Percentiles rank a stretch among this genome's conserved stretches.
Conservation (phyloP, 2,329 filamentous ascomycete genomes). For the Apiospora sp. region DNA sequence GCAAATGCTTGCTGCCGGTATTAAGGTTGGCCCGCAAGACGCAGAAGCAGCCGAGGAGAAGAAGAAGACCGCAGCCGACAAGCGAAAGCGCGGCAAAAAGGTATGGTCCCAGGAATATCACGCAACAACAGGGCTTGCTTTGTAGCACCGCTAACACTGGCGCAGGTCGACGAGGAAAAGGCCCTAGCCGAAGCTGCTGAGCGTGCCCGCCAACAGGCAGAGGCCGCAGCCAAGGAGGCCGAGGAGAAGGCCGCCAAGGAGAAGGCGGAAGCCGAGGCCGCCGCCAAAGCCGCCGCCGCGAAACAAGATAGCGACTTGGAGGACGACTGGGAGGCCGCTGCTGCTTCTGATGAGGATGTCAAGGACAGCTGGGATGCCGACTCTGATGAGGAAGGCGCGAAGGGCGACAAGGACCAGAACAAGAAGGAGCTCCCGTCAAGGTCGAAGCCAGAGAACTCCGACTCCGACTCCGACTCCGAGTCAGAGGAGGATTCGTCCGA, state of each 20-base stretch:
- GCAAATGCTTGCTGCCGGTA: constrained; percentile 82
- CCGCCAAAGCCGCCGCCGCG: constrained; percentile 60
- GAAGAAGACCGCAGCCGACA: constrained; percentile 81
- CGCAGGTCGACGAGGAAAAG: constrained; percentile 77
- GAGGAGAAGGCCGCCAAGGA: constrained; percentile 66
- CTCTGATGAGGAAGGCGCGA: constrained; percentile 71
- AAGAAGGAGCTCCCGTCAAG: constrained; percentile 42
- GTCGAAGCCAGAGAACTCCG: constrained; percentile 42
- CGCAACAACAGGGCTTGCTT: neutral
- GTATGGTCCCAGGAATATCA: constrained; percentile 35
- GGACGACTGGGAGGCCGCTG: constrained; percentile 89
- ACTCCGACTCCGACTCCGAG: constrained; percentile 60
- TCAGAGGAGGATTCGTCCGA: constrained; percentile 56
- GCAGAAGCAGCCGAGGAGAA: constrained; percentile 60
- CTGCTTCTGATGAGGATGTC: constrained; percentile 77
- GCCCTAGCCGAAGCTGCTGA: constrained; percentile 81
- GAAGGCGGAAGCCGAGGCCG: constrained; percentile 64
- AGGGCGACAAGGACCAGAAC: constrained; percentile 38
- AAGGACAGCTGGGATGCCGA: constrained; percentile 97
- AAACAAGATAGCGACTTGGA: constrained; percentile 68
- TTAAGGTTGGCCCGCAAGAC: constrained; percentile 72
- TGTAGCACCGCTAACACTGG: constrained; percentile 28
- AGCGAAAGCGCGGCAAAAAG: constrained; percentile 75
- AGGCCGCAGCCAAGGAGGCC: constrained; percentile 69
- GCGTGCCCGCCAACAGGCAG: constrained; percentile 72